Base-by-base conservation (phyloP, 345 rosid species). In the Populus tremula region DNA sequence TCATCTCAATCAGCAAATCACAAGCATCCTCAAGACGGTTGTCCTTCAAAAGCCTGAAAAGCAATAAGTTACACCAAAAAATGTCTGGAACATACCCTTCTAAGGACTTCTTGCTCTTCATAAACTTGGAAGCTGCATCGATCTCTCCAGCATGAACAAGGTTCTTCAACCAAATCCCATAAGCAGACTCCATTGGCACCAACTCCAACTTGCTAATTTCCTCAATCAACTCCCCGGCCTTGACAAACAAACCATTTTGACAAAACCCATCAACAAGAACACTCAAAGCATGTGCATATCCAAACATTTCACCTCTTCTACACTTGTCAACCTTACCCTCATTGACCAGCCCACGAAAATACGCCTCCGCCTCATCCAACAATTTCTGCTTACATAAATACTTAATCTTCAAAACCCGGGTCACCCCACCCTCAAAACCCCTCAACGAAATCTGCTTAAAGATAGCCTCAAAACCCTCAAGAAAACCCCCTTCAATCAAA, bases 1-100 rank as follows among this genome's bases (percentile, higher is more conserved):
- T 87, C 98, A 92, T 96, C 77, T 93, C 96, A 61, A 82, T 78
- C 64, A 96, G 74, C 80, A 96, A 62, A 84, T 93, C 93, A 78
- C 80, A 87, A 21, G 78, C 94, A 63, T 93, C 90, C 80, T 61
- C 72, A 1, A 92, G 87, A 47, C 86, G 83, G 76, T 92, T 87
- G 83, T 88, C 87, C 62, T 75, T 85, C 85, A 93, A 77, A 54
- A 92, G 90, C 76, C 82, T 81, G 18, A 70, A 85, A 76, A 96
- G 71, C 87, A 93, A 79, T 73, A 73, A 36, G 71, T 96, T 90
- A 78, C 88, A 96, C 71, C 85, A 80, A 69, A 81, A 86, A 53
- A 88, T 86, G 29, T 86, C 93, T 0, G 93, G 91, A 73, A 90
- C 86, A 82, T 84, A 89, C 27, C 90, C 86, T 80, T 89, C 87